Base-by-base conservation (phyloP, 345 rosid genomes). In the Populus simonii region DNA sequence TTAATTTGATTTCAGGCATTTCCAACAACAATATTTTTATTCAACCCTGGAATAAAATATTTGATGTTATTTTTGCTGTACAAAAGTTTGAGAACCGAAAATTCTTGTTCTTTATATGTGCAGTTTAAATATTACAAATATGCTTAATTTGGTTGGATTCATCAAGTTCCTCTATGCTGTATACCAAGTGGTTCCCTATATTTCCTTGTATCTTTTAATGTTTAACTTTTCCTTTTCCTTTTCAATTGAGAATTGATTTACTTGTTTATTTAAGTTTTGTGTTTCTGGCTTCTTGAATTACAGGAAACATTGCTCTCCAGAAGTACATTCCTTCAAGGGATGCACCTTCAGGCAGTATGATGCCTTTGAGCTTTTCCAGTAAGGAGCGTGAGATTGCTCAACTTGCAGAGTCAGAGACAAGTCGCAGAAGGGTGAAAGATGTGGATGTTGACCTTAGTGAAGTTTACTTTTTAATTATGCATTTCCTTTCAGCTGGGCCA, bases 401-500 rank as follows among this genome's bases (percentile, higher is more conserved):
- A 77, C 82, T 80, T 86, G 82, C 85, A 79, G 89, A 85, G 74
- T 82, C 85, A 43, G 85, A 84, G 69, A 78, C 74, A 62, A 73
- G 74, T 75, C 86, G 76, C 69, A 72, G 62, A 76, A 80, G 73
- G 83, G 85, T 84, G 70, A 82, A 86, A 79, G 89, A 88, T 67
- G 78, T 88, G 66, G 97, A 91, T 61, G 71, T 94, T 85, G 98
- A 96, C 85, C 86, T 92, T 47, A 87, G 87, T 81, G 99, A 96
- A 89, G 89, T 92, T 75, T 91, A 96, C 84, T 94, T 94, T 80
- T 82, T 96, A 84, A 90, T 96, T 80, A 90, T 96, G 89, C 98
- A 92, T 85, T 96, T 96, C 80, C 93, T 96, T 75, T 92, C 97
- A 41, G 78, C 87, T 79, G 96, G 99, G 38, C 99, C 98, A 39